These are phyloP conservation scores for Phytophthora boehmeriae DNA, from an alignment of 352 stramenopile species.

Conservation along the genomic window DNA sequence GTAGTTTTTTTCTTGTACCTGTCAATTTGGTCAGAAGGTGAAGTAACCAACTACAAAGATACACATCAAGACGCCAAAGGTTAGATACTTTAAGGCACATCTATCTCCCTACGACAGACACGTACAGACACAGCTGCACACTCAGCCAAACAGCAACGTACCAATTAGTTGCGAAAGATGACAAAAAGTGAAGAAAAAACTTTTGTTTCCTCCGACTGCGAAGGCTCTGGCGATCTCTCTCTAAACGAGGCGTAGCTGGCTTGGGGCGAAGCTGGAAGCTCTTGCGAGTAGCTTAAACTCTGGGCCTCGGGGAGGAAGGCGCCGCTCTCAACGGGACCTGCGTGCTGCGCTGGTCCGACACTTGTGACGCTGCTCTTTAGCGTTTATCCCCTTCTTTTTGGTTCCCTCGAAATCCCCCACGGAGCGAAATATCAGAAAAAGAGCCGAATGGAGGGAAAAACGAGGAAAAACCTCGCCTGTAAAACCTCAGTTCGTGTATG, in stretches of 20 bases:
- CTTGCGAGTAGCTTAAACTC: not conserved
- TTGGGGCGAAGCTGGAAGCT: not conserved
- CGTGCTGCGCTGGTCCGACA: constrained; percentile 29
- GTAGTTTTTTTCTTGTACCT: too few species aligned
- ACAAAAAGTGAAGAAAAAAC: not conserved
- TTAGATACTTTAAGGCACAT: too few species aligned
- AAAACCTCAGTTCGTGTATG: not conserved
- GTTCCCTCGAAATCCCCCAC: constrained; percentile 3
- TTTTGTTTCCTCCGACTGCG: not conserved
- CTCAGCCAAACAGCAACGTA: too few species aligned
- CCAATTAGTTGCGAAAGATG: too few species aligned
- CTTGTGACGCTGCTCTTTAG: constrained; percentile 24
- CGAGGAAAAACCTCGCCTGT: constrained; percentile 15
- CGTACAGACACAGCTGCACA: too few species aligned
- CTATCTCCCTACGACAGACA: too few species aligned
- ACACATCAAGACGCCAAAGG: not conserved
- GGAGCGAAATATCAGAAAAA: not conserved
- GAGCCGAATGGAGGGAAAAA: constrained; percentile 3
- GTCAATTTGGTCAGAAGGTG: too few species aligned
- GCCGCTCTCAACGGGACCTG: not conserved
- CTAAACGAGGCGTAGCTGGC: not conserved
- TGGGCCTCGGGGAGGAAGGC: too few species aligned
- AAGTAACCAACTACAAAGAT: not conserved
- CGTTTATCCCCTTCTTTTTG: constrained; percentile 30
- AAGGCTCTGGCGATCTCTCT: not conserved